These are phyloP conservation scores for Bassia scoparia DNA, from an alignment of 148 eudicot genomes.

Conservation along the genomic window DNA sequence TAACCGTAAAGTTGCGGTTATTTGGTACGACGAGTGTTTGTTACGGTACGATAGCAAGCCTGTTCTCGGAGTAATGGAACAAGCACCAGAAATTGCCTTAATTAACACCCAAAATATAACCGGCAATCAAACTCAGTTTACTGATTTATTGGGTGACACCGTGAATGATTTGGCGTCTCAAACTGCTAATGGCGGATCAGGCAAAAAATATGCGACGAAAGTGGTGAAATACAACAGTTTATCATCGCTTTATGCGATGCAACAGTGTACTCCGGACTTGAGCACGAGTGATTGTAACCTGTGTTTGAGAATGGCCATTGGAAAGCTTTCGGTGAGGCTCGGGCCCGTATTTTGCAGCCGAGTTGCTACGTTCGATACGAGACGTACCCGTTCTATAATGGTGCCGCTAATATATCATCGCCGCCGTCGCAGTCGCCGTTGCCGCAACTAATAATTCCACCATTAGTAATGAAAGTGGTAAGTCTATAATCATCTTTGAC, in stretches of 20 bases:
- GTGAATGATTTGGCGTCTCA: conserved; percentile 1
- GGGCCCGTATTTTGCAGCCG: conserved; percentile 22
- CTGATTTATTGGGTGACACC: background rate
- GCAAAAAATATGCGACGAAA: conserved; percentile 26
- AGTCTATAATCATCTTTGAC: too few relatives aligned
- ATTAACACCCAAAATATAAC: background rate
- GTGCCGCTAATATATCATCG: background rate
- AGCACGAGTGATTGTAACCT: conserved; percentile 17
- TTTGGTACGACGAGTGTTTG: conserved; percentile 42
- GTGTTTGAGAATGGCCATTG: conserved; percentile 23
- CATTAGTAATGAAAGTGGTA: too few relatives aligned
- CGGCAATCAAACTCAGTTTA: conserved; percentile 18
- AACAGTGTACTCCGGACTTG: conserved; percentile 44
- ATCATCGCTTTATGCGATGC: conserved; percentile 26
- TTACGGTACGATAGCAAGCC: conserved; percentile 29
- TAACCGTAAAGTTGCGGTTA: conserved; percentile 1
- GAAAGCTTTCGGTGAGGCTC: background rate
- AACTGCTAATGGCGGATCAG: conserved; percentile 13
- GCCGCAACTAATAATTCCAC: background rate
- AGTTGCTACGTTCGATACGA: conserved; percentile 35
- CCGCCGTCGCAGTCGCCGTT: background rate
- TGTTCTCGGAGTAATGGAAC: conserved; percentile 10
- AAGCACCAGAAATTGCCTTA: rapidly evolving
- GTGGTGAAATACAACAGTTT: background rate
- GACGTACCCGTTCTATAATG: conserved; percentile 28